Evolutionary conservation across 345 rosid species (phyloP).

Genomic region (Lagerstroemia speciosa): DNA sequence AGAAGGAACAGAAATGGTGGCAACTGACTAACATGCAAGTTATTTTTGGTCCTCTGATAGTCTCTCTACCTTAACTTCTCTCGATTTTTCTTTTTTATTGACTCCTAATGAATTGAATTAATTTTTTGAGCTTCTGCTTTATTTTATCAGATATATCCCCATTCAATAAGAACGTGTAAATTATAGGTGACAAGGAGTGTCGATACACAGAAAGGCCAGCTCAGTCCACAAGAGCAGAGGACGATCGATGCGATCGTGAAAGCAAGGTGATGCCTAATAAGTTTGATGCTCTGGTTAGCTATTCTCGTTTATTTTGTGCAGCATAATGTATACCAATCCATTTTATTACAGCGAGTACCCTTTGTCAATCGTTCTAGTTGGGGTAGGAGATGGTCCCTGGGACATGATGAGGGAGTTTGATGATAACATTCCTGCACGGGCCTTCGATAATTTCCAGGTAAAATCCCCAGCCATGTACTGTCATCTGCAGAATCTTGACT

Average conservation of each 20-base stretch:
- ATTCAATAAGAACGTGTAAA: background rate
- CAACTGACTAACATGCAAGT: no score
- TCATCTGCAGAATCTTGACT: background rate
- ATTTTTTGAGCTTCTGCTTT: no score
- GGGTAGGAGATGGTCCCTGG: conserved; percentile 46
- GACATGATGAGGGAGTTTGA: conserved; percentile 51
- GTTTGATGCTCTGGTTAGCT: no score
- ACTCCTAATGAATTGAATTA: no score
- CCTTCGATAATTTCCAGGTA: conserved; percentile 47
- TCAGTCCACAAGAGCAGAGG: conserved; percentile 8
- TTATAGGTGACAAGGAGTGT: background rate
- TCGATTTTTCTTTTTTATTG: no score
- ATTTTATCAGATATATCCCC: background rate
- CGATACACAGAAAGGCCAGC: background rate
- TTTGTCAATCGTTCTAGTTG: conserved; percentile 25
- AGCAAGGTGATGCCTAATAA: background rate
- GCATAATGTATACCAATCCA: background rate
- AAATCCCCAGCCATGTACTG: background rate
- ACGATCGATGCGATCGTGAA: background rate
- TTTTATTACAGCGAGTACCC: conserved; percentile 22
- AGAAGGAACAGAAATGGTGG: no score
- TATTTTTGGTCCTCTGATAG: no score
- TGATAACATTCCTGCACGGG: conserved; percentile 43
- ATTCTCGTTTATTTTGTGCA: no score
- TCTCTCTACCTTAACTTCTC: no score